Percentiles rank a stretch among this genome's conserved stretches.
These are phyloP conservation scores for Scutellaria minor DNA, from an alignment of 257 asterid species.

Conservation along the genomic window DNA sequence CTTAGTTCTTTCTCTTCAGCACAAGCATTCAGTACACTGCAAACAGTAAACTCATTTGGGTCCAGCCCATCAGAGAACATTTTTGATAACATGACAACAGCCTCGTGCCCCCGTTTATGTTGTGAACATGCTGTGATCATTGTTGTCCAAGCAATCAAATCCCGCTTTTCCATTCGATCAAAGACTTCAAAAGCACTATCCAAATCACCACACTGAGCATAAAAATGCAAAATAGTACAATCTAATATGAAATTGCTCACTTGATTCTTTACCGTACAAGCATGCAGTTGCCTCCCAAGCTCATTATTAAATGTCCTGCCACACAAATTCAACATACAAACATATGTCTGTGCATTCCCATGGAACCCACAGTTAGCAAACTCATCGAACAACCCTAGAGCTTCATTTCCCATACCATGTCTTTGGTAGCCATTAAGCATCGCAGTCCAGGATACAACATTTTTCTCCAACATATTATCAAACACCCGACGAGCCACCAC, in stretches of 20 bases:
- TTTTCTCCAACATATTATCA: constrained; percentile 69
- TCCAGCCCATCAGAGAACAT: constrained; percentile 70
- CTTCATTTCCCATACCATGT: constrained; percentile 56
- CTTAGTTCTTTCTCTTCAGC: constrained; percentile 72
- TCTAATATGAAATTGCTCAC: constrained; percentile 65
- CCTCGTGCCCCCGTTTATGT: constrained; percentile 57
- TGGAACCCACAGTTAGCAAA: constrained; percentile 53
- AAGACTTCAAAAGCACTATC: constrained; percentile 61
- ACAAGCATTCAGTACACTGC: constrained; percentile 78
- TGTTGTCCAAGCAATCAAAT: constrained; percentile 86
- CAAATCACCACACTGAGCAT: constrained; percentile 70
- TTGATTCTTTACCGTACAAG: constrained; percentile 55
- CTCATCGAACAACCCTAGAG: constrained; percentile 53
- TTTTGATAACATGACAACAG: constrained; percentile 53
- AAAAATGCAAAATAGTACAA: constrained; percentile 67
- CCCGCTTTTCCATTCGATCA: constrained; percentile 57
- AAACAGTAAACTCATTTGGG: constrained; percentile 78
- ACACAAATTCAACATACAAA: constrained; percentile 66
- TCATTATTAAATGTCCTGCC: constrained; percentile 54
- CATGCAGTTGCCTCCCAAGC: constrained; percentile 84
- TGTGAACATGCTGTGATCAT: constrained; percentile 87
- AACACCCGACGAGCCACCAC: constrained; percentile 71
- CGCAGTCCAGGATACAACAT: constrained; percentile 92
- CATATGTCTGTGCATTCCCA: constrained; percentile 76
- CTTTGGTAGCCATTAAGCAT: constrained; percentile 84